A percentile compares a stretch with the other conserved stretches of the same genome.
phyloP scores from a whole-genome alignment of 1,139 yeast genomes.

The Debaryomyces subglobosus region DNA sequence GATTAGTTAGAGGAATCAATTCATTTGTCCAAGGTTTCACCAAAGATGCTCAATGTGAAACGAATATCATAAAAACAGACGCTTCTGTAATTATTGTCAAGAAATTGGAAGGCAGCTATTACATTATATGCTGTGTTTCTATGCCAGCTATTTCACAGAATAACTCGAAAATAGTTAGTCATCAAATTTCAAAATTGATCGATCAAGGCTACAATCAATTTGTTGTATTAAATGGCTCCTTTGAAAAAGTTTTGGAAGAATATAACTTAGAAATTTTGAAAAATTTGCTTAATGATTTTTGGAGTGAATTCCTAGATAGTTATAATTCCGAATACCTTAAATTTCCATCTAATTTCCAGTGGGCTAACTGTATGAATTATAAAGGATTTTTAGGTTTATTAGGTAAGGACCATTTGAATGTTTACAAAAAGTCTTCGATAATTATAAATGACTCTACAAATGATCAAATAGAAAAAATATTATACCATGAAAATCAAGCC shows the following conservation, averaged over 20 bases:
- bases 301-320: slow-evolving; percentile 32
- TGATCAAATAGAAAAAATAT: slow-evolving; percentile 24
- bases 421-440: slow-evolving; percentile 36
- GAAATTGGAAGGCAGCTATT: slow-evolving; percentile 30
- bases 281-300: slow-evolving; percentile 25
- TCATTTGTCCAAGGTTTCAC: slow-evolving; percentile 29
- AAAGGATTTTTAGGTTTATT: slow-evolving; percentile 41
- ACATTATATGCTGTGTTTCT: slow-evolving; percentile 32
- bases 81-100: slow-evolving; percentile 31
- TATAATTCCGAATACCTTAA: slow-evolving; percentile 31
- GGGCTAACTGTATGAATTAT: slow-evolving; percentile 43
- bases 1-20: slow-evolving; percentile 42
- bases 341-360: slow-evolving; percentile 29
- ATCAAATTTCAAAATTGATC: slow-evolving; percentile 32
- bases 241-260: slow-evolving; percentile 19
- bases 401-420: slow-evolving; percentile 14
- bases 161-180: slow-evolving; percentile 26
- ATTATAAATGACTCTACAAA: slow-evolving; percentile 20
- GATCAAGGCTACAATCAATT: slow-evolving; percentile 29
- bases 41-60: slow-evolving; percentile 12
- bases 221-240: slow-evolving; percentile 31
- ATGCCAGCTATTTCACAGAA: slow-evolving; percentile 16
- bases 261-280: slow-evolving; percentile 23
- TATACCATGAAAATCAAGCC: slow-evolving; percentile 8
- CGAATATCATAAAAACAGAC: slow-evolving; percentile 29